A percentile compares a stretch with the other conserved stretches of the same genome.
Conservation (phyloP, 2,329 filamentous ascomycete species). For the Beauveria australis region DNA sequence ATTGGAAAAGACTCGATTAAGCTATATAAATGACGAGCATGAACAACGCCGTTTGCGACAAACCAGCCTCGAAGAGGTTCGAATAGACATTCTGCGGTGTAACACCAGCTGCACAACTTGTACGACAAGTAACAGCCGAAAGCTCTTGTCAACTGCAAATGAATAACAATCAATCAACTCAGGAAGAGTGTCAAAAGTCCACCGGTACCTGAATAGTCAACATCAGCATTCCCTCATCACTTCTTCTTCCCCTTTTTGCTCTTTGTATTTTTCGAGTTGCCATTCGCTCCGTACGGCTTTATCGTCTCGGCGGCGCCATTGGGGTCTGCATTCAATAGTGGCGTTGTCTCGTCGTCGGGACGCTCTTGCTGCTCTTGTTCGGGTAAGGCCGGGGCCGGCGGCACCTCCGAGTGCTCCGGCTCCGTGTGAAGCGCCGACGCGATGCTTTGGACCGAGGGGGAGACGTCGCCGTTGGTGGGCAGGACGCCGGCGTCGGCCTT, state of each 20-base stretch:
- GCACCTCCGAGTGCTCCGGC: conserved; percentile 14
- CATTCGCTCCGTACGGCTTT: conserved; percentile 9
- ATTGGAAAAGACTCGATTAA: not conserved
- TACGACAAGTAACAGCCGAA: not conserved
- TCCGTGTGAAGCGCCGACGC: conserved; percentile 1
- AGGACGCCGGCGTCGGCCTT: not conserved
- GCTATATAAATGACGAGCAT: not conserved
- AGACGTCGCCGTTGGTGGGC: not conserved
- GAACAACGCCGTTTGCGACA: not conserved
- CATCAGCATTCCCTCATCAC: conserved; percentile 8
- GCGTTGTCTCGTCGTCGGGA: conserved; percentile 21
- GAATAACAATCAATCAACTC: not conserved
- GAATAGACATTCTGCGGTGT: not conserved
- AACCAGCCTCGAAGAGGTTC: not conserved
- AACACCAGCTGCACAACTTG: not conserved
- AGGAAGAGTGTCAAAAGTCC: not conserved
- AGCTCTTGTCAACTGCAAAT: not conserved
- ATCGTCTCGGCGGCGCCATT: conserved; percentile 19
- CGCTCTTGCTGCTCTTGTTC: not conserved
- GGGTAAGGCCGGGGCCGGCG: conserved; percentile 5
- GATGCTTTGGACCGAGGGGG: not conserved
- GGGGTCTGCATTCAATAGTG: conserved; percentile 19
- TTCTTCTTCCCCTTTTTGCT: conserved; percentile 31
- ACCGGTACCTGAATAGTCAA: too few species aligned
- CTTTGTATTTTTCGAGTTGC: conserved; percentile 9